phyloP scores from a whole-genome alignment of 148 eudicot species.

The Vaccinium myrtillus region DNA sequence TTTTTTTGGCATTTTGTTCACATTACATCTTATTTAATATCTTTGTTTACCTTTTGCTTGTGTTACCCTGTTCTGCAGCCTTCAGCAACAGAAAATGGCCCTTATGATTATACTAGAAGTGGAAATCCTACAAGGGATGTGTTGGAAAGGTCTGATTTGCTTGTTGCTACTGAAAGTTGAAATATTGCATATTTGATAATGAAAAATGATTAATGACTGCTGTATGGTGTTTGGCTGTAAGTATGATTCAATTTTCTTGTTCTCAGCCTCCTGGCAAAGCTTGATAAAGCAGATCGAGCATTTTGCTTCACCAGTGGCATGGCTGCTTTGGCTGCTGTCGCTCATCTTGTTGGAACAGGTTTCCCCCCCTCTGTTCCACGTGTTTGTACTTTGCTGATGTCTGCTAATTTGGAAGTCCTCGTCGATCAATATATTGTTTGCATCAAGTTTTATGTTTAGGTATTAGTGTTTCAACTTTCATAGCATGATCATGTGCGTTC shows the following conservation, averaged over 20 bases:
- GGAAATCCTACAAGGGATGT: constrained; percentile 96
- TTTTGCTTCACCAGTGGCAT: constrained; percentile 98
- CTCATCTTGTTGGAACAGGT: constrained; percentile 91
- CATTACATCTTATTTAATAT: neutral
- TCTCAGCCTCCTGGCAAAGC: constrained; percentile 73
- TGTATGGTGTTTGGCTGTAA: constrained; percentile 1
- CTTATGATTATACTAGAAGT: constrained; percentile 94
- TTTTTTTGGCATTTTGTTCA: neutral
- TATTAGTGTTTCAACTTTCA: neutral
- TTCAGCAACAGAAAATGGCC: constrained; percentile 72
- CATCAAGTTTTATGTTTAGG: neutral
- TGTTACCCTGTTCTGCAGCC: constrained; percentile 45
- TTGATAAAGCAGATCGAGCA: constrained; percentile 96
- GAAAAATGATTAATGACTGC: neutral
- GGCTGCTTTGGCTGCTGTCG: constrained; percentile 97
- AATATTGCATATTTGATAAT: neutral
- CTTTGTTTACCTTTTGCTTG: neutral
- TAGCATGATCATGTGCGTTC: neutral
- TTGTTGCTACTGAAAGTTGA: neutral
- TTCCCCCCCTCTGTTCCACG: constrained; percentile 20
- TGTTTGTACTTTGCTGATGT: neutral
- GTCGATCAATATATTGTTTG: neutral
- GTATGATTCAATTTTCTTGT: constrained; percentile 13
- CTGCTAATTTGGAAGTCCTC: neutral
- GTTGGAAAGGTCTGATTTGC: constrained; percentile 60